Conservation (phyloP, 306 rosid species). For the Vigna unguiculata region DNA sequence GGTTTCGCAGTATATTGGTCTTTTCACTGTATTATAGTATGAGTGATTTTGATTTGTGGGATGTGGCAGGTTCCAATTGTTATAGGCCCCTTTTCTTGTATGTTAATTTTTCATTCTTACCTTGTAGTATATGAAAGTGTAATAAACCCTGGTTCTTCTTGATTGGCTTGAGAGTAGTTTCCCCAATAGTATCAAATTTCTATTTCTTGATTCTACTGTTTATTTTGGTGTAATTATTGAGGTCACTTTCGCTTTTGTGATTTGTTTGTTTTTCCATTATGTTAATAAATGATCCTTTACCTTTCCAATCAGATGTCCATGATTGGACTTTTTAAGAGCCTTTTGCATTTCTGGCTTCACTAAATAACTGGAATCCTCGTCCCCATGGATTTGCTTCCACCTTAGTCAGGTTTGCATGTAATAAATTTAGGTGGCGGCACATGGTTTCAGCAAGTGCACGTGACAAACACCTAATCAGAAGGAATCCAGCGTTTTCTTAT, state of each 20-base stretch:
- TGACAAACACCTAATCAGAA: conserved; percentile 49
- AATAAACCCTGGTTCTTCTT: conserved; percentile 38
- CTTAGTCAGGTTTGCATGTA: conserved; percentile 43
- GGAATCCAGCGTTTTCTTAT: conserved; percentile 36
- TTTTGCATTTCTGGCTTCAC: conserved; percentile 41
- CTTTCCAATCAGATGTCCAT: conserved; percentile 49
- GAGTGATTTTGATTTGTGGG: conserved; percentile 44
- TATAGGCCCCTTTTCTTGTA: conserved; percentile 35
- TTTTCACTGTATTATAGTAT: conserved; percentile 49
- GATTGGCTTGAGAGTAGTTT: conserved; percentile 36
- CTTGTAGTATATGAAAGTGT: conserved; percentile 42
- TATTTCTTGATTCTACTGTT: conserved; percentile 38
- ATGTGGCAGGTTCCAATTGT: conserved; percentile 46
- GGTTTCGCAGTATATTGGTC: conserved; percentile 51
- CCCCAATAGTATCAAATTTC: not conserved
- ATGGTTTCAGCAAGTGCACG: conserved; percentile 46
- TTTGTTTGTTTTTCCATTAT: conserved; percentile 9
- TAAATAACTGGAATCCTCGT: conserved; percentile 34
- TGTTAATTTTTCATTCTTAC: conserved; percentile 50
- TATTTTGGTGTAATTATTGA: conserved; percentile 43
- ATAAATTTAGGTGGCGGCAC: conserved; percentile 32
- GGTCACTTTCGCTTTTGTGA: not conserved
- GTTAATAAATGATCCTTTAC: conserved; percentile 35
- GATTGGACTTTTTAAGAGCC: conserved; percentile 44
- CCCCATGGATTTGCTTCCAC: conserved; percentile 39